Evolutionary conservation across 345 rosid genomes (phyloP).

Genomic region (Garcia nutans): DNA sequence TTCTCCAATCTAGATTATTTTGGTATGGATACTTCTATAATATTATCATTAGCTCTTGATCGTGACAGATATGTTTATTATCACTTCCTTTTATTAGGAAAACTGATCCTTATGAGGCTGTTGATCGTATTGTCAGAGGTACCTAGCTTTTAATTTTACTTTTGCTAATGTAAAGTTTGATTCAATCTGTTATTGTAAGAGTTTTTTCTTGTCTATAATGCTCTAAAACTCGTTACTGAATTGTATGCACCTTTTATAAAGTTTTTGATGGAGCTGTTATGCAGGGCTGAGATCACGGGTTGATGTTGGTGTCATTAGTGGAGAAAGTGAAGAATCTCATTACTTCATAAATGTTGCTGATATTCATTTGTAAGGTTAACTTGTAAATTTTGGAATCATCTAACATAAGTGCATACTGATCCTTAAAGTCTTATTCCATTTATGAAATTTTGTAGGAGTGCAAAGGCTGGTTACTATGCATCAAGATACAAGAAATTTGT

Average conservation of each 20-base stretch:
- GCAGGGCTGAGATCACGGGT: constrained; percentile 65
- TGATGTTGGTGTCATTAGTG: constrained; percentile 70
- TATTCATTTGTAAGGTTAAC: constrained; percentile 78
- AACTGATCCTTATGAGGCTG: constrained; percentile 75
- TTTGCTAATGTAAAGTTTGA: background rate
- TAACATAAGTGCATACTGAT: constrained; percentile 9
- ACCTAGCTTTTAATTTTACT: constrained; percentile 15
- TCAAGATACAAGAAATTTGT: constrained; percentile 88
- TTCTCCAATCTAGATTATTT: constrained; percentile 13
- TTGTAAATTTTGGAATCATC: constrained; percentile 17
- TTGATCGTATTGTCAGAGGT: constrained; percentile 86
- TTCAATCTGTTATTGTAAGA: constrained; percentile 1
- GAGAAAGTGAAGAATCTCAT: constrained; percentile 56
- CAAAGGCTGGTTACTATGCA: constrained; percentile 93
- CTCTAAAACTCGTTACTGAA: background rate
- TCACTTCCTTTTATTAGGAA: constrained; percentile 50
- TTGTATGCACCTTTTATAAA: background rate
- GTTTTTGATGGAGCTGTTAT: constrained; percentile 27
- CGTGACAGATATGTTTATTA: constrained; percentile 9
- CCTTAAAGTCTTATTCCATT: constrained; percentile 20
- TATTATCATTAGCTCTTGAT: constrained; percentile 6
- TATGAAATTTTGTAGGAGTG: constrained; percentile 62
- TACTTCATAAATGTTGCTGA: constrained; percentile 95
- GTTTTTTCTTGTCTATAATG: constrained; percentile 3
- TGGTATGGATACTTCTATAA: background rate